Conservation (phyloP, 495 filamentous ascomycete species). For the Neurospora sp. region DNA sequence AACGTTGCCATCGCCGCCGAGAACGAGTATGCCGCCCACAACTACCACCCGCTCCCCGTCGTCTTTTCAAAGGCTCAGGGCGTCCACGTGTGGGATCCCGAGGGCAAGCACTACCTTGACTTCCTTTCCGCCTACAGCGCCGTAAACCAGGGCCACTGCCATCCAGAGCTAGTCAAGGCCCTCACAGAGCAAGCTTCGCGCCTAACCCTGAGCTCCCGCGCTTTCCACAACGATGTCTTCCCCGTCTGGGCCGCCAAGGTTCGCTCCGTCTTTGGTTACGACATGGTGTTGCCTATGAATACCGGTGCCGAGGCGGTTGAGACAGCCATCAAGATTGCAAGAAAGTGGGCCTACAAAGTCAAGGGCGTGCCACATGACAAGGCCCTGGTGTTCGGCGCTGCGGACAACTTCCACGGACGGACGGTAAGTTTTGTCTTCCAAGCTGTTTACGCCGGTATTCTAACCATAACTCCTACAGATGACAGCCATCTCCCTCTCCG, state of each 20-base stretch:
- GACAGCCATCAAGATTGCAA: slow-evolving; percentile 92
- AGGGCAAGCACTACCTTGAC: slow-evolving; percentile 93
- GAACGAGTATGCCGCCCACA: slow-evolving; percentile 83
- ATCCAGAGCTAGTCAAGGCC: slow-evolving; percentile 86
- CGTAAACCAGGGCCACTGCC: slow-evolving; percentile 98
- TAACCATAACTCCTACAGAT: slow-evolving; percentile 44
- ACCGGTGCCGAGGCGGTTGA: slow-evolving; percentile 98
- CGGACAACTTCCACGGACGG: slow-evolving; percentile 93
- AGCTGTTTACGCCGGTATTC: background rate
- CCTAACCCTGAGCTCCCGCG: slow-evolving; percentile 85
- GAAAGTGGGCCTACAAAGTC: slow-evolving; percentile 98
- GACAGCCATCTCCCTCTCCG: slow-evolving; percentile 87
- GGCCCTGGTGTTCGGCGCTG: slow-evolving; percentile 73
- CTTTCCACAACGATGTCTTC: slow-evolving; percentile 99
- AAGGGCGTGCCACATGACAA: slow-evolving; percentile 81
- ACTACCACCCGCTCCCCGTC: slow-evolving; percentile 94
- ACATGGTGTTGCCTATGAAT: slow-evolving; percentile 99
- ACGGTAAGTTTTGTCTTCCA: slow-evolving; percentile 50
- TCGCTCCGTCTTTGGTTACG: slow-evolving; percentile 77
- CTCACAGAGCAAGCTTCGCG: slow-evolving; percentile 83
- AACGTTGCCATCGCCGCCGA: slow-evolving; percentile 69
- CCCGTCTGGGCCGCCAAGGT: slow-evolving; percentile 92
- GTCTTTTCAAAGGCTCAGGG: slow-evolving; percentile 79
- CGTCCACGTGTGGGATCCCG: slow-evolving; percentile 90
- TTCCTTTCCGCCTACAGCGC: slow-evolving; percentile 97